A percentile compares a stretch with the other conserved stretches of the same genome.
These are phyloP conservation scores for Pyronema domesticum DNA, from an alignment of 495 filamentous ascomycete genomes.

Conservation along the genomic window DNA sequence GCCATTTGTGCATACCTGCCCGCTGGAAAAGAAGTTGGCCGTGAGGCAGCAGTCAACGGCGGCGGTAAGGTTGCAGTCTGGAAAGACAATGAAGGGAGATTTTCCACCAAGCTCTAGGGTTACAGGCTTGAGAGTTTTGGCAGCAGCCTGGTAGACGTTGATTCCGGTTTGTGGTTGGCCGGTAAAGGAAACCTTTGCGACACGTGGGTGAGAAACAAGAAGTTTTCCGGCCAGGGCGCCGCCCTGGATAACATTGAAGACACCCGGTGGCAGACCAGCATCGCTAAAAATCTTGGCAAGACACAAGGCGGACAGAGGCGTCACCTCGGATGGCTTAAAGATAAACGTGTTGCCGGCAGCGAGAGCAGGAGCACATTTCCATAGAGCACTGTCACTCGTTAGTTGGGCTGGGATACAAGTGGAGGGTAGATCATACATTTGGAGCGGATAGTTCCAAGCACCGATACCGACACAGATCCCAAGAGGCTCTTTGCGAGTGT, in stretches of 20 bases:
- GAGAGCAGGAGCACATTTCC: conserved; percentile 69
- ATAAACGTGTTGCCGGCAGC: conserved; percentile 76
- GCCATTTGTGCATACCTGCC: conserved; percentile 74
- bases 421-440: conserved; percentile 36
- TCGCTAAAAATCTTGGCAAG: conserved; percentile 53
- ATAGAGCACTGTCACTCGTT: conserved; percentile 38
- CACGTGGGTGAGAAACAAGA: conserved; percentile 45
- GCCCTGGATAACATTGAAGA: conserved; percentile 68
- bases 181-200: conserved; percentile 69
- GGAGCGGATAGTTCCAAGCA: conserved; percentile 75
- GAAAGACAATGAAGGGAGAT: conserved; percentile 53
- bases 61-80: conserved; percentile 49
- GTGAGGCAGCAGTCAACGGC: conserved; percentile 73
- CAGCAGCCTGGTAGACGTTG: conserved; percentile 52
- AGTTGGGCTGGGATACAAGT: neutral
- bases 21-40: conserved; percentile 70
- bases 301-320: conserved; percentile 50
- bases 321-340: conserved; percentile 71
- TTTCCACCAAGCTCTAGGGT: conserved; percentile 79
- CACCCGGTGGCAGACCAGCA: conserved; percentile 57
- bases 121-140: conserved; percentile 51
- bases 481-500: conserved; percentile 54
- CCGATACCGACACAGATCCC: conserved; percentile 67
- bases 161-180: conserved; percentile 63
- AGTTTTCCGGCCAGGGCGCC: conserved; percentile 52